Conservation (phyloP, 495 filamentous ascomycete species). For the Astrothelium macrocarpum region DNA sequence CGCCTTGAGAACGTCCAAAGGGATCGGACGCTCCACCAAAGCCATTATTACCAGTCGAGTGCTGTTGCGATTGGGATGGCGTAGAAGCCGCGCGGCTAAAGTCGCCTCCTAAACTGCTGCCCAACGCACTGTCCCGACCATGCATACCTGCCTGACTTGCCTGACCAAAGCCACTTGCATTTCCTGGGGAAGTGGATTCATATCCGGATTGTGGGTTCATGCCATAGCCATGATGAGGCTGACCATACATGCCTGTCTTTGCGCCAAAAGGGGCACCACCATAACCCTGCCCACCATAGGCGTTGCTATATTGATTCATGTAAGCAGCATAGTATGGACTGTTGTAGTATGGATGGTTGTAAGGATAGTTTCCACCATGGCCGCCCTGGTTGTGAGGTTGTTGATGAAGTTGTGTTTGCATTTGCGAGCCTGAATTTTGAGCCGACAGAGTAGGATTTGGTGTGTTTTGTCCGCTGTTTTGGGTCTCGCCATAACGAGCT, state of each 20-base stretch:
- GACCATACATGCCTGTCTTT: constrained; percentile 72
- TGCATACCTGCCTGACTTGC: constrained; percentile 15
- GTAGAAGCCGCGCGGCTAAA: constrained; percentile 68
- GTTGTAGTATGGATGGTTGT: constrained; percentile 69
- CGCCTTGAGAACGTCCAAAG: constrained; percentile 60
- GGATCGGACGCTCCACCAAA: constrained; percentile 70
- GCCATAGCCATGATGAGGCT: constrained; percentile 65
- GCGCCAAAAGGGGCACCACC: constrained; percentile 36
- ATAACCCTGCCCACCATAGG: constrained; percentile 58
- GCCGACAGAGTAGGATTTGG: constrained; percentile 71
- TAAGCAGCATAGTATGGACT: constrained; percentile 73
- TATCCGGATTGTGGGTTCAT: constrained; percentile 62
- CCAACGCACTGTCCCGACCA: constrained; percentile 49
- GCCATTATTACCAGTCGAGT: constrained; percentile 48
- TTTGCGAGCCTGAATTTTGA: constrained; percentile 40
- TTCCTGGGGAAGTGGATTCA: constrained; percentile 67
- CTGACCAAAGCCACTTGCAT: constrained; percentile 54
- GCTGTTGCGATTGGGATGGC: constrained; percentile 60
- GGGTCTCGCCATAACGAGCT: constrained; percentile 68
- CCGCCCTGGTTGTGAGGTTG: constrained; percentile 47
- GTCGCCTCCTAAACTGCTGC: constrained; percentile 49
- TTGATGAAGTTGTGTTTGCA: constrained; percentile 55
- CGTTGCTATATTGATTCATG: constrained; percentile 52
- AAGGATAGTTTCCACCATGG: constrained; percentile 44
- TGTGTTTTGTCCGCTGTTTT: constrained; percentile 78